Base-by-base conservation (phyloP, 345 rosid species). In the Eutrema heterophyllum region DNA sequence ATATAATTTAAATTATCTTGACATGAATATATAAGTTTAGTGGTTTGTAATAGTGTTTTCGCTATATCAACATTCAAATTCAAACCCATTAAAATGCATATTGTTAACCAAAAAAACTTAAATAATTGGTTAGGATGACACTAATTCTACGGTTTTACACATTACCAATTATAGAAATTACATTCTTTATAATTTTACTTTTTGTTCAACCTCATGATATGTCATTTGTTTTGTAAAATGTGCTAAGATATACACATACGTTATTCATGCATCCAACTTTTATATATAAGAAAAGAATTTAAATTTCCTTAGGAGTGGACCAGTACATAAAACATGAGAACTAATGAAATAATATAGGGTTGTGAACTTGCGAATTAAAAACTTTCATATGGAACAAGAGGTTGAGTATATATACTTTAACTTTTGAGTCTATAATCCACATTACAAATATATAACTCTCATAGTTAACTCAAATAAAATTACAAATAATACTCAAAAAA, bases 371-470 rank as follows among this genome's bases (percentile, higher is more conserved):
- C 18, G 3, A 48, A 15, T 29, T 59, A 7, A 3, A 24, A 44
- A n/a, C 9, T 43, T 8, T 15, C 9, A 30, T 29, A 2, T 45
- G 41, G 41, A 32, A 3, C 4, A 27, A 15, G 45, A 65, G 9
- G 10, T 12, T 15, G 30, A 38, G 15, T 15, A 38, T 44, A 44
- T 5, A 48, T 8, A 5, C 24, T 16, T 15, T 63, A 11, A 45
- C 27, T 44, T 63, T 9, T 30, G 27, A 64, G 40, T 18, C 53
- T 39, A 35, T 35, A 55, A 60, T 60, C 16, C 65, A 60, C 21
- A 36, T 60, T 71, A 71, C 58, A 59, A 49, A 36, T 70, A 57
- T 46, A 70, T 44, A 65, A 33, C 21, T 51, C 36, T 40, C 46
- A 63, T 32, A 30, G 7, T 61, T 60, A 9, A 70, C 36, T 15